Percentiles rank a stretch among this genome's conserved stretches.
Evolutionary conservation across 371 early-diverging fungal genomes (phyloP).

Genomic region (Paraphysoderma sedebokerense): DNA sequence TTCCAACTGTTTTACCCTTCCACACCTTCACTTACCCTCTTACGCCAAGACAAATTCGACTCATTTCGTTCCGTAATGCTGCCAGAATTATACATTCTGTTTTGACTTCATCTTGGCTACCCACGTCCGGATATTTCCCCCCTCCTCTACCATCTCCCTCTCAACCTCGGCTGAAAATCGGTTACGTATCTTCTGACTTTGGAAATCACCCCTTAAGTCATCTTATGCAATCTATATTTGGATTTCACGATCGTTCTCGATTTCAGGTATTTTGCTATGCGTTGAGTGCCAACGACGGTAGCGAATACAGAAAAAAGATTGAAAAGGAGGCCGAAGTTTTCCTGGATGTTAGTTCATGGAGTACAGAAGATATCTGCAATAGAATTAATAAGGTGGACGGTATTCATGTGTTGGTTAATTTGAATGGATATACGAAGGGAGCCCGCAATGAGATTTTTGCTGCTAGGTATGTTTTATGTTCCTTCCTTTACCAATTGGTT

Average conservation of each 20-base stretch:
- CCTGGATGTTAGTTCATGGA: conserved; percentile 55
- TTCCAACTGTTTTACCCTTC: conserved; percentile 80
- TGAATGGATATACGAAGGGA: conserved; percentile 89
- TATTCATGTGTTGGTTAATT: conserved; percentile 71
- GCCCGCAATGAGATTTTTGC: conserved; percentile 88
- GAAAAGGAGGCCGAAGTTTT: conserved; percentile 44
- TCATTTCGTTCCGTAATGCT: conserved; percentile 74
- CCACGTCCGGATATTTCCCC: conserved; percentile 38
- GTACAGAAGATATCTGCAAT: conserved; percentile 49
- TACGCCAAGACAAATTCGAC: conserved; percentile 57
- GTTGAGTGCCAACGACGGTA: conserved; percentile 57
- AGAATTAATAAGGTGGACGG: conserved; percentile 43
- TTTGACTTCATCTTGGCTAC: conserved; percentile 7
- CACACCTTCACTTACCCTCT: conserved; percentile 85
- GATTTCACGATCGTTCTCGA: conserved; percentile 52
- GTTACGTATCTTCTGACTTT: conserved; percentile 84
- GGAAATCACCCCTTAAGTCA: conserved; percentile 79
- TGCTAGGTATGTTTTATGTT: too few species aligned
- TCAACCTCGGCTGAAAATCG: conserved; percentile 37
- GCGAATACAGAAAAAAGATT: conserved; percentile 66
- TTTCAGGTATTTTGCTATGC: conserved; percentile 68
- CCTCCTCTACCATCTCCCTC: conserved; percentile 54
- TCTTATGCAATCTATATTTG: conserved; percentile 87
- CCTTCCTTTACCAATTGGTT: too few species aligned
- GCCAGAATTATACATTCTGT: conserved; percentile 8